These are phyloP conservation scores for Ulota crispa DNA, from an alignment of 225 moss, liverwort and hornwort genomes.

Conservation along the genomic window DNA sequence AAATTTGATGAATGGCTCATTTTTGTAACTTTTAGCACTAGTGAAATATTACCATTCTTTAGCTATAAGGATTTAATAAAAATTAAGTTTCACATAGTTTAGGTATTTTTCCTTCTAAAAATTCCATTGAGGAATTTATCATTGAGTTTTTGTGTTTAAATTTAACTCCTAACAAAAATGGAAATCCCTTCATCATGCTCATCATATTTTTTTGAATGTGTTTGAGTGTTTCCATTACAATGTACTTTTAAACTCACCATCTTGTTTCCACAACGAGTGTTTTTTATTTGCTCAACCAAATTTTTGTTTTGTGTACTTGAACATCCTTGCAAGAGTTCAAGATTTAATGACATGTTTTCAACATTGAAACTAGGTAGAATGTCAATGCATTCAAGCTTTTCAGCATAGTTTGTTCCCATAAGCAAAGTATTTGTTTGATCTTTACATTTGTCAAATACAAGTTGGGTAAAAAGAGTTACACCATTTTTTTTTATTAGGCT, in stretches of 20 bases:
- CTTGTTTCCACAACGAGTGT: neutral
- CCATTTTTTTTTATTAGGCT: neutral
- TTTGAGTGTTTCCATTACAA: neutral
- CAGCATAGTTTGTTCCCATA: rapidly evolving
- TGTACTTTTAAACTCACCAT: neutral
- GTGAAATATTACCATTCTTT: neutral
- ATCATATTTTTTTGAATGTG: neutral
- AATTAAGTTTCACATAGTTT: neutral
- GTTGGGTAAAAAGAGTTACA: neutral
- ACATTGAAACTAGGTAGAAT: neutral
- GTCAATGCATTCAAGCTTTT: neutral
- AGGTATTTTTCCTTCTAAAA: rapidly evolving
- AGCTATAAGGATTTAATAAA: neutral
- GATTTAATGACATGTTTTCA: neutral
- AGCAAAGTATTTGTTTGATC: neutral
- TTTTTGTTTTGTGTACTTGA: neutral
- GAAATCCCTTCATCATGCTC: neutral
- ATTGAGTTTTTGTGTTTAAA: neutral
- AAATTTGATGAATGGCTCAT: neutral
- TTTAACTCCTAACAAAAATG: neutral
- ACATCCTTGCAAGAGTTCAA: neutral
- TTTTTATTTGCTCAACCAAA: neutral
- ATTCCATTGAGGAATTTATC: rapidly evolving
- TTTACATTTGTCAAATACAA: neutral
- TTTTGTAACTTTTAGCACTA: neutral